Percentiles rank a stretch among this genome's conserved stretches.
Conservation (phyloP, 1,284 basidiomycete species). For the Ceratobasidium sp. region DNA sequence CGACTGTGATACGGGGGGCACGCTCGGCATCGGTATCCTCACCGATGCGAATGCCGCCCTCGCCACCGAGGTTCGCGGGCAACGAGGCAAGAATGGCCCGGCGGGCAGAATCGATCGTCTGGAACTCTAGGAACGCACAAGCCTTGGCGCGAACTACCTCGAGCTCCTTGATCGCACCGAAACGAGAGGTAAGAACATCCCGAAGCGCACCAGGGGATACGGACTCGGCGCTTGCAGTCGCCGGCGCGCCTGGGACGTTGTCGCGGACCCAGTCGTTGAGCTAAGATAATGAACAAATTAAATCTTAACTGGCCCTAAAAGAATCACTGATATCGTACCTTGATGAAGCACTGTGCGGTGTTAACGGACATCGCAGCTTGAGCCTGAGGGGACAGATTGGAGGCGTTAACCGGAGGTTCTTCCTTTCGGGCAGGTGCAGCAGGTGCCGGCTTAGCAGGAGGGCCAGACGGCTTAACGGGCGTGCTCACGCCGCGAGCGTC, state of each 20-base stretch:
- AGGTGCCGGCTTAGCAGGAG: constrained; percentile 67
- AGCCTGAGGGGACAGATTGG: constrained; percentile 59
- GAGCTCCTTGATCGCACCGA: constrained; percentile 89
- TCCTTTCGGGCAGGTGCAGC: constrained; percentile 51
- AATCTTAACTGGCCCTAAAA: constrained; percentile 17
- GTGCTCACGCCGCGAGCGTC: constrained; percentile 73
- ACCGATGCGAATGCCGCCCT: constrained; percentile 88
- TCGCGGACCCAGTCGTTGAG: constrained; percentile 44
- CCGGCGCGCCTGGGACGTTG: constrained; percentile 39
- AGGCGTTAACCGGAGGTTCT: constrained; percentile 46
- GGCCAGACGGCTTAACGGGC: constrained; percentile 68
- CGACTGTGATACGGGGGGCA: constrained; percentile 76
- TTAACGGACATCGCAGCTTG: constrained; percentile 72
- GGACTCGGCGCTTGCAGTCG: constrained; percentile 79
- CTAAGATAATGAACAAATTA: constrained; percentile 16
- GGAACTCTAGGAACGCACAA: constrained; percentile 96
- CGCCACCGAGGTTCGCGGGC: constrained; percentile 76
- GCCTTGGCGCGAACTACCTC: constrained; percentile 91
- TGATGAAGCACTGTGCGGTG: constrained; percentile 88
- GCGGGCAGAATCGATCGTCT: constrained; percentile 80
- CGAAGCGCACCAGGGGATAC: constrained; percentile 74
- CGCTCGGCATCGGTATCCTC: constrained; percentile 62
- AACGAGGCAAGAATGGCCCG: constrained; percentile 86
- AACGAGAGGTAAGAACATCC: constrained; percentile 72
- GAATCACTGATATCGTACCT: constrained; percentile 65